Conservation (phyloP, 352 stramenopile genomes). For the Phytophthora ramorum region DNA sequence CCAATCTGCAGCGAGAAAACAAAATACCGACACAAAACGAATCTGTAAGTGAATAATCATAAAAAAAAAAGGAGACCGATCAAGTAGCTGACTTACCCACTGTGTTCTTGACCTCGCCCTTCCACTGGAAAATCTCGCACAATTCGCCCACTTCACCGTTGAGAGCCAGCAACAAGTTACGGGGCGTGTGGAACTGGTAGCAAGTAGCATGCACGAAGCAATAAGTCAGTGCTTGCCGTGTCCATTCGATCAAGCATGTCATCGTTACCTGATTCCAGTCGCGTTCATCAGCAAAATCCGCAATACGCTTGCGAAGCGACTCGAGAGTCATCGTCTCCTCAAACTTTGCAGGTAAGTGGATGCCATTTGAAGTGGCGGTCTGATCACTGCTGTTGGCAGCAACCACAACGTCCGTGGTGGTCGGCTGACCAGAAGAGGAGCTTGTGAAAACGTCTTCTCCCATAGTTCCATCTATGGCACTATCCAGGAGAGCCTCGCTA, state of each 20-base stretch:
- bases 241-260: not conserved
- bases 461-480: slow-evolving; percentile 62
- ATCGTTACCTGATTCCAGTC: slow-evolving; percentile 80
- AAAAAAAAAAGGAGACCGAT: not conserved
- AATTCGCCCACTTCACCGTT: slow-evolving; percentile 96
- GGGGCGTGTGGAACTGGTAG: slow-evolving; percentile 65
- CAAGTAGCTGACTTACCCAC: slow-evolving; percentile 38
- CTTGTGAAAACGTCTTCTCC: slow-evolving; percentile 47
- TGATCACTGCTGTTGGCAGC: slow-evolving; percentile 27
- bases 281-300: slow-evolving; percentile 63
- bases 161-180: slow-evolving; percentile 95
- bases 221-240: not conserved
- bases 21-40: slow-evolving; percentile 1
- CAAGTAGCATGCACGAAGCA: slow-evolving; percentile 11
- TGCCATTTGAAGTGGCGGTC: slow-evolving; percentile 4
- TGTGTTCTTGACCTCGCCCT: slow-evolving; percentile 81
- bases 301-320: slow-evolving; percentile 58
- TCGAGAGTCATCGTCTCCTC: slow-evolving; percentile 72
- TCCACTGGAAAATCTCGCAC: slow-evolving; percentile 95
- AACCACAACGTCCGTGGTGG: slow-evolving; percentile 30
- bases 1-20: slow-evolving; percentile 54
- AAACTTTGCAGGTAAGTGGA: slow-evolving; percentile 39
- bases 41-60: not conserved
- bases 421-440: slow-evolving; percentile 32
- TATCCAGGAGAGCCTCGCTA: slow-evolving; percentile 58